Evolutionary conservation across 2,329 filamentous ascomycete genomes (phyloP).

Genomic region (Fusarium heterosporum): DNA sequence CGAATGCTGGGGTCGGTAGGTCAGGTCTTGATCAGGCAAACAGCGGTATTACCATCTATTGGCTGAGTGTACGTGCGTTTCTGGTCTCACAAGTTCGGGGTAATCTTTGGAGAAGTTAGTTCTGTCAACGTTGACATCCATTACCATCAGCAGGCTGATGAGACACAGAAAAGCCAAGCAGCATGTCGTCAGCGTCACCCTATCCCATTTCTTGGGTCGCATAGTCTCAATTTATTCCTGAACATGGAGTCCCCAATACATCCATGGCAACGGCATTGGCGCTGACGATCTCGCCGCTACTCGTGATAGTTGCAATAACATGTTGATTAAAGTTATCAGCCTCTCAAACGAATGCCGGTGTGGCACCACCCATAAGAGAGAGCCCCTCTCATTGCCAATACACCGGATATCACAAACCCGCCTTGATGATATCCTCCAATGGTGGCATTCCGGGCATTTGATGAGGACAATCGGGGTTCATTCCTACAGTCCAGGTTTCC

Average conservation of each 20-base stretch:
- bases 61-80: neutral
- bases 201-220: neutral
- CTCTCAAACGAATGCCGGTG: neutral
- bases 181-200: conserved; percentile 14
- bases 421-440: neutral
- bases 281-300: neutral
- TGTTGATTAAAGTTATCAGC: conserved; percentile 1
- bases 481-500: conserved; percentile 21
- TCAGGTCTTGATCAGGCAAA: conserved; percentile 16
- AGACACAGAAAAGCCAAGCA: neutral
- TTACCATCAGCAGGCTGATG: neutral
- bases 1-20: conserved; percentile 33
- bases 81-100: conserved; percentile 20
- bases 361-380: neutral
- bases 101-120: conserved; percentile 35
- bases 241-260: neutral
- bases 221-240: neutral
- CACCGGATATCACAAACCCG: conserved; percentile 17
- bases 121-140: conserved; percentile 3
- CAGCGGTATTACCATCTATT: neutral
- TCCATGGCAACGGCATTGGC: conserved; percentile 6
- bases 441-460: neutral
- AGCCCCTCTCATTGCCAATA: neutral
- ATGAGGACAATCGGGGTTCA: conserved; percentile 16
- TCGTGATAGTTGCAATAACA: neutral